Conservation (phyloP, 768 basidiomycete genomes). For the Serendipita indica region DNA sequence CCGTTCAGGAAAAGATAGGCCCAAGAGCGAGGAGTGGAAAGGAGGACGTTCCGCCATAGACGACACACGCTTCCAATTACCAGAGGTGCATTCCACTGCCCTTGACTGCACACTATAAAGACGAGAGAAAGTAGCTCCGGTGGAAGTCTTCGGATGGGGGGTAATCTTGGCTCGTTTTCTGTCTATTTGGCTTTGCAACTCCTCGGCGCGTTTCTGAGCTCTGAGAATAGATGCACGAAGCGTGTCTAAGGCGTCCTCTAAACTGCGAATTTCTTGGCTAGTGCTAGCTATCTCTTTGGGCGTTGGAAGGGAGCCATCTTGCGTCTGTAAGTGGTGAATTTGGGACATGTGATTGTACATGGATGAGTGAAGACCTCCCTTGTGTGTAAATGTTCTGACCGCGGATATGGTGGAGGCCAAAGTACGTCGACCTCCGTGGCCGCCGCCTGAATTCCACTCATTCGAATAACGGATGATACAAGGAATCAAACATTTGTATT, state of each 20-base stretch:
- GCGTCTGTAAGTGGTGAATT: no score
- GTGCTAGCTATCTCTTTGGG: neutral
- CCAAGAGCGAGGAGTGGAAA: neutral
- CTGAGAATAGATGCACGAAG: neutral
- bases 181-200: neutral
- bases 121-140: neutral
- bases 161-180: neutral
- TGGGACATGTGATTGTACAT: no score
- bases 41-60: neutral
- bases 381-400: no score
- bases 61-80: neutral
- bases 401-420: no score
- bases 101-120: neutral
- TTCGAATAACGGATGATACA: no score
- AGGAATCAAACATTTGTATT: no score
- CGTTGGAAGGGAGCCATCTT: neutral
- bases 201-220: neutral
- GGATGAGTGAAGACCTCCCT: no score
- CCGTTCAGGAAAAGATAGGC: neutral
- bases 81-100: neutral
- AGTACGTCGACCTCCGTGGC: no score
- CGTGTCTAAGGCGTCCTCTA: neutral
- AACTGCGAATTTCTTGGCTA: neutral
- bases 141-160: neutral
- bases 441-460: no score